These are phyloP conservation scores for Jacaranda mimosifolia DNA, from an alignment of 257 asterid genomes.

Conservation along the genomic window DNA sequence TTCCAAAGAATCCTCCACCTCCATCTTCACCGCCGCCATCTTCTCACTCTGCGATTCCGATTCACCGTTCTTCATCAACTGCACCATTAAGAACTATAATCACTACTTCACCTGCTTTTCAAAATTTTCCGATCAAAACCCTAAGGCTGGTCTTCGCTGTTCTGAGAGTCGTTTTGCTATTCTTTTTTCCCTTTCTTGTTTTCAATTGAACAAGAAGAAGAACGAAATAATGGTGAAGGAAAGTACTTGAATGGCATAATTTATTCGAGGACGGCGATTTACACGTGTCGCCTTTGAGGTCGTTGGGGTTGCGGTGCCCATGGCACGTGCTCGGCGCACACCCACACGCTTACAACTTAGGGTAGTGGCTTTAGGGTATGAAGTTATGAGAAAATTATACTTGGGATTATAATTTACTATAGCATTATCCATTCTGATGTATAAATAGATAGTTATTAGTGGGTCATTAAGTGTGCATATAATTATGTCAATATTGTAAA, in stretches of 20 bases:
- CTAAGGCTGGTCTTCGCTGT: not conserved
- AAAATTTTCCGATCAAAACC: slow-evolving; percentile 39
- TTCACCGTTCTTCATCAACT: slow-evolving; percentile 57
- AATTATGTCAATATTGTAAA: too few species aligned
- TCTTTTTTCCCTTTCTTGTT: too few species aligned
- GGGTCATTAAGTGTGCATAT: too few species aligned
- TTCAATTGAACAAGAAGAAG: not conserved
- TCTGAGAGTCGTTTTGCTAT: too few species aligned
- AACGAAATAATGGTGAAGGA: slow-evolving; percentile 12
- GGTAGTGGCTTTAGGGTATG: not conserved
- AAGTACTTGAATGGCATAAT: slow-evolving; percentile 34
- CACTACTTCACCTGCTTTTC: not conserved
- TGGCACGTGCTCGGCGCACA: slow-evolving; percentile 20
- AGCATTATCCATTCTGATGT: too few species aligned
- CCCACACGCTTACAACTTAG: not conserved
- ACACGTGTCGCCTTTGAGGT: slow-evolving; percentile 53
- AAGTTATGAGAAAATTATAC: not conserved
- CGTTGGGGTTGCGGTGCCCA: slow-evolving; percentile 32
- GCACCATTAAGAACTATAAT: slow-evolving; percentile 41
- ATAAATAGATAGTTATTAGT: too few species aligned
- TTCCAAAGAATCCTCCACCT: slow-evolving; percentile 57
- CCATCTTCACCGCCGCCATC: slow-evolving; percentile 53
- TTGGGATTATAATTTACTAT: too few species aligned
- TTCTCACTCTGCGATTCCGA: slow-evolving; percentile 52
- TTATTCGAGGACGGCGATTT: slow-evolving; percentile 50